Percentiles rank a stretch among this genome's conserved stretches.
Conservation (phyloP, 805 yeast genomes). For the Schizosaccharomyces cryophilus region DNA sequence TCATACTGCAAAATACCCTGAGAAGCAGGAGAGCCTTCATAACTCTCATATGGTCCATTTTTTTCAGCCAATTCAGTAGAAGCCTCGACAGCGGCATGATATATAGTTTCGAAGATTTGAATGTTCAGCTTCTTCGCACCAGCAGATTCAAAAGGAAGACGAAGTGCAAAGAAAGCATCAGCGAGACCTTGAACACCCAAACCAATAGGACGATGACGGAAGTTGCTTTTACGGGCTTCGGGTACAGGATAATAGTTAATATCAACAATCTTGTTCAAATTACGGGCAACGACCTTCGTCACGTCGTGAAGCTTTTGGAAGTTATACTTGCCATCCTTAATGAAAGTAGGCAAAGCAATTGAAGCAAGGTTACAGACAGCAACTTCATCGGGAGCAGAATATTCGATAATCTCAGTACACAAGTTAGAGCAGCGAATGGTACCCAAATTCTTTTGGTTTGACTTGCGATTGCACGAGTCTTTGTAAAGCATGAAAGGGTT, state of each 20-base stretch:
- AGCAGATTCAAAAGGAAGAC: conserved; percentile 65
- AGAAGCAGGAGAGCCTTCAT: conserved; percentile 73
- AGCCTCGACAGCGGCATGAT: conserved; percentile 77
- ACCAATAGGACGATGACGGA: conserved; percentile 81
- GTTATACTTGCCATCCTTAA: conserved; percentile 33
- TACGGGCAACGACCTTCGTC: conserved; percentile 51
- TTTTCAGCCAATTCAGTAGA: conserved; percentile 55
- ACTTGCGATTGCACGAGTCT: conserved; percentile 68
- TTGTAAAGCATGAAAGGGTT: conserved; percentile 86
- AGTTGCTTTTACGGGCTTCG: conserved; percentile 50
- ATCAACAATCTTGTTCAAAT: conserved; percentile 66
- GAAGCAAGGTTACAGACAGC: conserved; percentile 93
- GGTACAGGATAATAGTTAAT: conserved; percentile 63
- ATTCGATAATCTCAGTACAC: conserved; percentile 86
- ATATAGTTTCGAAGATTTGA: conserved; percentile 83
- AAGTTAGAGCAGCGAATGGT: conserved; percentile 77
- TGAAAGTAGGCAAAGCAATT: conserved; percentile 61
- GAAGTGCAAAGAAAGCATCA: conserved; percentile 55
- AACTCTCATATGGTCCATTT: conserved; percentile 48
- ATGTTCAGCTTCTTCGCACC: conserved; percentile 54
- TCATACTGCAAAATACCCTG: conserved; percentile 68
- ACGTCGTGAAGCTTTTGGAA: conserved; percentile 52
- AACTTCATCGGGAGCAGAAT: conserved; percentile 72
- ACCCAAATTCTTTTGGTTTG: conserved; percentile 82
- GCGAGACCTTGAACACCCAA: conserved; percentile 96